Base-by-base conservation (phyloP, 2,329 filamentous ascomycete genomes). In the Acrodontium crateriforme region DNA sequence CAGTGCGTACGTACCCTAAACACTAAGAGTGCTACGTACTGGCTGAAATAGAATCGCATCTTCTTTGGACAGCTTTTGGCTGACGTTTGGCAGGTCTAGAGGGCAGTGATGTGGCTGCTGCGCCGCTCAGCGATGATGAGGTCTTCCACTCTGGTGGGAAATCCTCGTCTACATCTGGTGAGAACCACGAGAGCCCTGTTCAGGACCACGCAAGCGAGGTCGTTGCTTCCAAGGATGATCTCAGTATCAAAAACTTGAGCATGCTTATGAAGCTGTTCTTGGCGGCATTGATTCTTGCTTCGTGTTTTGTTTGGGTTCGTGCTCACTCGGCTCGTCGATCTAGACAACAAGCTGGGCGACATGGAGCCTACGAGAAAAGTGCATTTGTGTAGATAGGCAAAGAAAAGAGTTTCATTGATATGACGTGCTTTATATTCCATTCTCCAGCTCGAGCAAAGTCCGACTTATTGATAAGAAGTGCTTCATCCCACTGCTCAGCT, bases 211-310 rank as follows among this genome's bases (percentile, higher is more conserved):
- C 21, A 8, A 22, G 28, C 25, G 34, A 40, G 24, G 24, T 40
- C n/a, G 28, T 36, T 27, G 34, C 34, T 27, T n/a, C n/a, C n/a
- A n/a, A n/a, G n/a, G 36, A 32, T 19, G 28, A 35, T 13, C 30
- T 32, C n/a, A 30, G 37, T 15, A 20, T 24, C 10, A 21, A 30
- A 16, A 34, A 41, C 20, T 36, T 29, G 9, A 39, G 42, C 16
- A 60, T 59, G 17, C 44, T 65, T 29, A 59, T 56, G 37, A 67
- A 66, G 53, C 30, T 64, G 18, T 54, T 60, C 34, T 47, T 62
- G 35, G 36, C 62, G 26, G 56, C 47, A 16, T 49, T 55, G 24
- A 54, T 67, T 31, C 44, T 63, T 31, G 53, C 48, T 19, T 45
- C 55, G 25, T 61, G 59, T 30, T 45, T 36, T 29, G 36, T 29